Percentiles rank a stretch among this genome's conserved stretches.
phyloP scores from a whole-genome alignment of 371 early-diverging fungal species.

The Lichtheimia hyalospora region DNA sequence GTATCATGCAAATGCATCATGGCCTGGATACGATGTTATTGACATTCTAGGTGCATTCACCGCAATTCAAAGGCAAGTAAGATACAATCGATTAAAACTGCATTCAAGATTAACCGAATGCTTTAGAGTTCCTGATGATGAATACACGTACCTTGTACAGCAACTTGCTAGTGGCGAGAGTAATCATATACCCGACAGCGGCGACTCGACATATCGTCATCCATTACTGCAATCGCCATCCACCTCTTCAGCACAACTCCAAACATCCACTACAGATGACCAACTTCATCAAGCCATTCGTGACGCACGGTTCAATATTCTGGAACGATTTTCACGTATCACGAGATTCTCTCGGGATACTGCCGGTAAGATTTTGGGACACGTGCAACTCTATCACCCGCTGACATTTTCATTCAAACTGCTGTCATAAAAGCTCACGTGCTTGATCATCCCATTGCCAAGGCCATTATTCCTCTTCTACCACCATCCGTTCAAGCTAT shows the following conservation, averaged over 20 bases:
- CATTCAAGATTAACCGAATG: neutral
- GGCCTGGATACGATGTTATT: slow-evolving; percentile 42
- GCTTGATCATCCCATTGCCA: slow-evolving; percentile 78
- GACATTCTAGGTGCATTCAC: slow-evolving; percentile 43
- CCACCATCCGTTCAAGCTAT: slow-evolving; percentile 51
- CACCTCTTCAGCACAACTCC: neutral
- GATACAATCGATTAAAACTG: neutral
- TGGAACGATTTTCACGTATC: slow-evolving; percentile 83
- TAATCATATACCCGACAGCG: no score
- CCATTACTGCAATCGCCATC: no score
- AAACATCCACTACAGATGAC: neutral
- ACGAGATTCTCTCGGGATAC: slow-evolving; percentile 78
- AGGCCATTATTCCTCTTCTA: slow-evolving; percentile 74
- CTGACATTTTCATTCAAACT: no score
- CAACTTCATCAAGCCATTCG: slow-evolving; percentile 7
- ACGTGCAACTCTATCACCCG: no score
- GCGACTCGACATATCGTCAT: no score
- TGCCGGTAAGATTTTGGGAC: slow-evolving; percentile 37
- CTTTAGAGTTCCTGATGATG: slow-evolving; percentile 19
- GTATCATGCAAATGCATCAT: slow-evolving; percentile 23
- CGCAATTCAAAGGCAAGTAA: slow-evolving; percentile 25
- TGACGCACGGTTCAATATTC: slow-evolving; percentile 71
- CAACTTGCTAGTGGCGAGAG: neutral
- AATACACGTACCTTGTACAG: slow-evolving; percentile 14
- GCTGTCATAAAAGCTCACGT: slow-evolving; percentile 47